phyloP scores from a whole-genome alignment of 2,329 filamentous ascomycete genomes.

The Botrytis elliptica region DNA sequence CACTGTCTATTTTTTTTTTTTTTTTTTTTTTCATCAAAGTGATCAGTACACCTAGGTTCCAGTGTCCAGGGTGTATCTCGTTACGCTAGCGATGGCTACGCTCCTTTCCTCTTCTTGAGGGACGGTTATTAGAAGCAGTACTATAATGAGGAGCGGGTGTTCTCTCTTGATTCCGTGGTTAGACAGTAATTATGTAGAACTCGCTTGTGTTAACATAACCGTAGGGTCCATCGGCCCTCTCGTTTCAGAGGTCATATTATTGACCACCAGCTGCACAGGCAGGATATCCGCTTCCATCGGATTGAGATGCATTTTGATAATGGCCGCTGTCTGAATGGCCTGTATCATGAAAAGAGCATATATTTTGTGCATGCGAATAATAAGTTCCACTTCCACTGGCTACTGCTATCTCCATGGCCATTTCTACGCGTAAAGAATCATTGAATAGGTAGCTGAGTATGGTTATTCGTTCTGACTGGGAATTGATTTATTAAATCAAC shows the following conservation, averaged over 20 bases:
- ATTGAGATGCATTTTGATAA: neutral
- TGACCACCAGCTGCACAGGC: neutral
- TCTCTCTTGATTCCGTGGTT: neutral
- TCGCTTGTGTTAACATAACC: neutral
- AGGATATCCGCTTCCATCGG: neutral
- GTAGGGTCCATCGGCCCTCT: neutral
- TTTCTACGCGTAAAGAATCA: neutral
- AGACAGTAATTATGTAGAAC: too few species aligned
- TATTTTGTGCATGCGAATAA: too few species aligned
- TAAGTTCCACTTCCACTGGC: too few species aligned
- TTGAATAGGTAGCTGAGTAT: too few species aligned
- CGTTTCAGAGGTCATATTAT: neutral
- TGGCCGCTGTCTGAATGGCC: too few species aligned
- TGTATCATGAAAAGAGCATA: too few species aligned
- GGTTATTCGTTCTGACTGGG: too few species aligned
- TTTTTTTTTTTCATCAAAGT: neutral
- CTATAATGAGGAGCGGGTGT: neutral
- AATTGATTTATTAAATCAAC: too few species aligned
- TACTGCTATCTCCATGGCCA: neutral
- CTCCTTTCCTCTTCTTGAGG: neutral
- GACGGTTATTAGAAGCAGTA: neutral
- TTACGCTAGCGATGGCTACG: neutral
- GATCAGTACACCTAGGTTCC: neutral
- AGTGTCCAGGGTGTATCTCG: too few species aligned
- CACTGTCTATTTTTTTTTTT: neutral